These are phyloP conservation scores for Penicillium sp. DNA, from an alignment of 2,329 filamentous ascomycete genomes.

Conservation along the genomic window DNA sequence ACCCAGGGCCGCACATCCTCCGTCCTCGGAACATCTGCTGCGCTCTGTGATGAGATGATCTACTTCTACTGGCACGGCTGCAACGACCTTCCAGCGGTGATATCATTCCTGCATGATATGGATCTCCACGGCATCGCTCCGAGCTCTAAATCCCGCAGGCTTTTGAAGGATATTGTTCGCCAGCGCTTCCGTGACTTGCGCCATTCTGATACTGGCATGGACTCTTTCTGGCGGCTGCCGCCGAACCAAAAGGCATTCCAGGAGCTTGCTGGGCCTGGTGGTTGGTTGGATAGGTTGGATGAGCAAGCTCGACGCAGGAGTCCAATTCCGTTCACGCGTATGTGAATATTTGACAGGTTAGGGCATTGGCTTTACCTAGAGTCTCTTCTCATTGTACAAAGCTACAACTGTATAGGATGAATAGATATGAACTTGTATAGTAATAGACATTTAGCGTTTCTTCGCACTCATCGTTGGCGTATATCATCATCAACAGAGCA, in stretches of 20 bases:
- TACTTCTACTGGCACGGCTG: slow-evolving; percentile 42
- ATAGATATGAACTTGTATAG: not conserved
- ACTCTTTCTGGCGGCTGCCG: slow-evolving; percentile 33
- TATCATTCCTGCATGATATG: slow-evolving; percentile 43
- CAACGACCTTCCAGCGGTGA: slow-evolving; percentile 39
- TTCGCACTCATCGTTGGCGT: not conserved
- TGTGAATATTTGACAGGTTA: not conserved
- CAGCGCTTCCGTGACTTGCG: slow-evolving; percentile 23
- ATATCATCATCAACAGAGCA: not conserved
- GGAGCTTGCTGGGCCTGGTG: slow-evolving; percentile 24
- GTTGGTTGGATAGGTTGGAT: slow-evolving; percentile 23
- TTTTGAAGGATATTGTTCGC: slow-evolving; percentile 31
- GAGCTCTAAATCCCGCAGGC: slow-evolving; percentile 30
- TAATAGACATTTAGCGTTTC: not conserved
- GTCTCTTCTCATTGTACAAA: not conserved
- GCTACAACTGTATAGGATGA: not conserved
- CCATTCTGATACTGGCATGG: slow-evolving; percentile 1
- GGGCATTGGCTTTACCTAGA: not conserved
- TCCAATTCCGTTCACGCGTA: not conserved
- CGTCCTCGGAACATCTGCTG: slow-evolving; percentile 40
- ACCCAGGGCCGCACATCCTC: slow-evolving; percentile 40
- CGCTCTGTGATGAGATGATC: slow-evolving; percentile 45
- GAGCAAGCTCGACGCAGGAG: not conserved
- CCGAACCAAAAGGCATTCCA: slow-evolving; percentile 28
- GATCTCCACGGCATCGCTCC: slow-evolving; percentile 40